Base-by-base conservation (phyloP, 2,329 filamentous ascomycete species). In the Diaporthe citriasiana region DNA sequence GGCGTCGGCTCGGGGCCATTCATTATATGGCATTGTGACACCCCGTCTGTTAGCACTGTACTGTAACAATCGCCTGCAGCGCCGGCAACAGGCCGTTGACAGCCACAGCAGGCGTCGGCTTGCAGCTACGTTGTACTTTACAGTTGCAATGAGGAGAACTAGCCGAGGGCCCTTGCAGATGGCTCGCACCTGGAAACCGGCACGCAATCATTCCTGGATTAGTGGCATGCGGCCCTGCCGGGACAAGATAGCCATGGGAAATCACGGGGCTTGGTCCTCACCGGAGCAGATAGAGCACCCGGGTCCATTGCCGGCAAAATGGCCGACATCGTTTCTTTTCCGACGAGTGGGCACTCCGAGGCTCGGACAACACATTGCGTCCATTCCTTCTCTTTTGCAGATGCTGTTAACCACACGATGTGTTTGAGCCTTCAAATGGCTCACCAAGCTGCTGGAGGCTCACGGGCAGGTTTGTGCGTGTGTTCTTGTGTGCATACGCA, bases 1-100 rank as follows among this genome's bases (percentile, higher is more conserved):
- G 47, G 35, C 5, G 57, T 25, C 57, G 57, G 57, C 25, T 45
- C 56, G 72, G 68, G 51, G 59, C 51, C 4, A 40, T 27, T 33
- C 19, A 22, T 50, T 70, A 70, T 74, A 65, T 27, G 73, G 50
- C 73, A 74, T 72, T 33, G 8, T 72, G 51, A 65, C 53, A 68
- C 50, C 27, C 45, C 45, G 55, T 38, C 30, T 22, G 12, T 19
- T 35, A 30, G 65, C 56, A 55, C 38, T 55, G 72, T 56, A 63
- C 22, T 70, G 68, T 57, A 59, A 47, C 56, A 51, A 51, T 66
- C 30, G 30, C 60, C 19, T 30, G 35, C 15, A 25, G 30, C 13
- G 45, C 12, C 40, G 7, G 13, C 12, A 42, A 30, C 25, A n/a
- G 50, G 30, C 25, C 33, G n/a, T 69, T 53, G 65, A n/a, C 25